Evolutionary conservation across 768 basidiomycete genomes (phyloP), one percentile per base, ranked within the genome.

Genomic region (Austroboletus eburneus): DNA sequence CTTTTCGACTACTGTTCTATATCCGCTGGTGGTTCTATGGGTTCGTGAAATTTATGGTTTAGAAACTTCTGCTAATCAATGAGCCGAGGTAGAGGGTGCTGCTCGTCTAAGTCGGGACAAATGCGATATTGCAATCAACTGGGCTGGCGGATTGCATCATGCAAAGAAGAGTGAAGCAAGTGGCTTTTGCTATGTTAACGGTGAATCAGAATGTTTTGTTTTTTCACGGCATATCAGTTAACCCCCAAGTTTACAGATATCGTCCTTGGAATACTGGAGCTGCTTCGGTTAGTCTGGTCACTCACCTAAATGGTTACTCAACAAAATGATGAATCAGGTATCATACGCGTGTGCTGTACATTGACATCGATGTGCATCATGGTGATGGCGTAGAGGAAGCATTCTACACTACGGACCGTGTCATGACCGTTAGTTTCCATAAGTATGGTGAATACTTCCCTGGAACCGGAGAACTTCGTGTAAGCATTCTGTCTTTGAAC

Each of bases 371-470:
- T 63, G 91, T 96, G 1, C 96, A 99, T 63, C 96, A 99, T 51
- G 96, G 96, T 14, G 96, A 99, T 66, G 96, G 96, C 35, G 96
- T 99, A 20, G 96, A 99, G 64, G 96, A 99, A 68, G 96, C 96
- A 1, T 99, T 99, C 66, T 99, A 98, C 67, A 94, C 93, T 4
- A 98, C 96, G 18, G 95, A 99, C 64, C 79, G 96, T 36, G 96
- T 99, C 46, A 98, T 98, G 96, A 98, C 95, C 0, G 85, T 85
- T 60, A 93, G 90, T 57, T 96, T 98, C 69, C 96, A 99, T 65
- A 97, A 98, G 67, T 99, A 97, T 54, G 96, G 96, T 27, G 96
- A 99, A 67, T 99, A 88, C 68, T 99, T 99, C 68, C 96, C 96
- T 22, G 96, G 96, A 34, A 99, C 96, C 6, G 96, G 96, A n/a